Percentiles rank a stretch among this genome's conserved stretches.
Evolutionary conservation across 2,329 filamentous ascomycete genomes (phyloP).

Genomic region (Hypomyces rosellus): DNA sequence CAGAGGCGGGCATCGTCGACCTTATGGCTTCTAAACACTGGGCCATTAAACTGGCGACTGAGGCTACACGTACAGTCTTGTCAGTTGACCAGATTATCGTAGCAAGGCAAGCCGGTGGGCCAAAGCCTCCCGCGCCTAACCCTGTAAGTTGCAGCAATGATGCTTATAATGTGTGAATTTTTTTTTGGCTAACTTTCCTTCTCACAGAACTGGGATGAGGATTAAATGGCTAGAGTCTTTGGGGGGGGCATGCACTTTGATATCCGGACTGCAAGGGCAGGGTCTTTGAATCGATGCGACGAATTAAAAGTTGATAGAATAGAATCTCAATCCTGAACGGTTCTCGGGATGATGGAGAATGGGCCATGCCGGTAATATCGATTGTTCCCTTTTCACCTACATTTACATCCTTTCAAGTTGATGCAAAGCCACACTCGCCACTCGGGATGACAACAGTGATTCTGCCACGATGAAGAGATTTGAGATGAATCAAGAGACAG

Average conservation of each 20-base stretch:
- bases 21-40: constrained; percentile 87
- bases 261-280: constrained; percentile 12
- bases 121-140: constrained; percentile 93
- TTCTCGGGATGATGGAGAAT: neutral
- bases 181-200: constrained; percentile 21
- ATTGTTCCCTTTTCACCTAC: neutral
- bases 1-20: constrained; percentile 85
- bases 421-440: no score
- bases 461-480: no score
- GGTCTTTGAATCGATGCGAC: constrained; percentile 8
- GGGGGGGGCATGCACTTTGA: constrained; percentile 17
- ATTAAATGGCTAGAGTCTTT: constrained; percentile 36
- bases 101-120: constrained; percentile 90
- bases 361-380: neutral
- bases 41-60: constrained; percentile 95
- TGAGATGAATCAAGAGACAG: no score
- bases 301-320: constrained; percentile 10
- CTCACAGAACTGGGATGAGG: constrained; percentile 55
- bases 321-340: constrained; percentile 5
- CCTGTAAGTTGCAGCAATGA: constrained; percentile 42
- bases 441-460: no score
- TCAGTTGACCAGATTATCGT: constrained; percentile 99
- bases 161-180: neutral
- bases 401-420: no score
- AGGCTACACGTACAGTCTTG: constrained; percentile 86